Conservation (phyloP, 768 basidiomycete species). For the Hirschioporus abietinus region DNA sequence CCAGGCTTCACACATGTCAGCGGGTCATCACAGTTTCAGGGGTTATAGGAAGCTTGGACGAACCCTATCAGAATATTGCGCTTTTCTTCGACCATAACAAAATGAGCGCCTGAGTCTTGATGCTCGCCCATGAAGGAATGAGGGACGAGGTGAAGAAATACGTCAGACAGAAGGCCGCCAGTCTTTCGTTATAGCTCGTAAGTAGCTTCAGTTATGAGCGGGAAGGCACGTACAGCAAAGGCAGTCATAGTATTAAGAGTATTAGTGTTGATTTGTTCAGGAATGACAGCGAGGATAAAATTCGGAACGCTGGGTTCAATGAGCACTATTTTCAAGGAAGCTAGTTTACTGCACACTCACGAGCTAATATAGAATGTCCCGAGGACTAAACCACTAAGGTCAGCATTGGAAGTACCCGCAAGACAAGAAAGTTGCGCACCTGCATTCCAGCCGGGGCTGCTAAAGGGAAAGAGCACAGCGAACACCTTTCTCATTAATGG, state of each 20-base stretch:
- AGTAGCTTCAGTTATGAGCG: conserved; percentile 3
- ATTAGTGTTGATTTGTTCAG: conserved; percentile 76
- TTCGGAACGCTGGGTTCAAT: conserved; percentile 69
- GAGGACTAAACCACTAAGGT: conserved; percentile 43
- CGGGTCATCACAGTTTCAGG: background rate
- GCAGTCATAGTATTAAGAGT: conserved; percentile 94
- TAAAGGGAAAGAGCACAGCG: conserved; percentile 76
- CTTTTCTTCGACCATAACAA: conserved; percentile 86
- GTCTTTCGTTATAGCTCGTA: conserved; percentile 42
- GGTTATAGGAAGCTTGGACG: conserved; percentile 15
- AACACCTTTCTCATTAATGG: conserved; percentile 79
- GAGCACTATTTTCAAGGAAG: conserved; percentile 15
- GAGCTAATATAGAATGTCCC: conserved; percentile 97
- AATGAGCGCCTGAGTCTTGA: conserved; percentile 63
- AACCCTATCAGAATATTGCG: conserved; percentile 88
- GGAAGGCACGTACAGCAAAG: conserved; percentile 61
- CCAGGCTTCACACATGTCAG: conserved; percentile 42
- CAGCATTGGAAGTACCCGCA: background rate
- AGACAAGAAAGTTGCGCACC: conserved; percentile 27
- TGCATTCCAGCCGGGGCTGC: conserved; percentile 81
- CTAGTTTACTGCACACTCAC: conserved; percentile 41
- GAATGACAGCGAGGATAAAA: conserved; percentile 92
- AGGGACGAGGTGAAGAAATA: conserved; percentile 87
- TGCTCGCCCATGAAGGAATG: conserved; percentile 90
- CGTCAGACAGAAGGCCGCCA: conserved; percentile 88